Base-by-base conservation (phyloP, 139 green algal species). In the Asterochloris sp. region DNA sequence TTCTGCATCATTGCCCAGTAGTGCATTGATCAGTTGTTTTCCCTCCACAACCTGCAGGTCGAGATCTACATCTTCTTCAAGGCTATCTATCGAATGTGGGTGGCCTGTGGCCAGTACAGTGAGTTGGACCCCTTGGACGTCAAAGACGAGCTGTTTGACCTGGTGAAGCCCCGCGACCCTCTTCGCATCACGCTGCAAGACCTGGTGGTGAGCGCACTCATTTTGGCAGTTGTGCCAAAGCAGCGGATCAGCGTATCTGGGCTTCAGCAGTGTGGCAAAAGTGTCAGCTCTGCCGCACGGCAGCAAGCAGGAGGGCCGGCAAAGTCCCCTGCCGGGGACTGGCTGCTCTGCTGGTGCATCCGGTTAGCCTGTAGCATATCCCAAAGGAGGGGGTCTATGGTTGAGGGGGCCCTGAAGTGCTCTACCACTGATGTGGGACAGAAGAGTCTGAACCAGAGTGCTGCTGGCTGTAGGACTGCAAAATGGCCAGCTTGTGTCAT, bases 1-100 rank as follows among this genome's bases (percentile, higher is more conserved):
- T 54, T 54, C 38, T 54, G 38, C 38, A 54, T 6, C 38, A 54
- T 54, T 54, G 38, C 38, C 38, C 38, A 54, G 6, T 6, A 54
- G 38, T 54, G 38, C 38, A 54, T 54, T 54, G 2, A 54, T 54
- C 38, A 54, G 38, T 54, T 54, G 38, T 54, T 2, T 54, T 54
- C 38, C 38, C 38, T 54, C 38, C 38, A 54, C 38, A 54, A 54
- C 6, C 14, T 73, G 81, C 85, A 88, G 85, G 61, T 84, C 16
- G 89, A 92, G 69, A 61, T 93, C 12, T 87, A 91, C 83, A 90
- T 74, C 6, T 89, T 93, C 75, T 89, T 93, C 77, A 73, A 62
- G 9, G 86, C 88, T 29, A 78, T 93, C 23, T 73, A 88, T 29
- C 69, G 13, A 13, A 83, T 91, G 83, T 93, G 89, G 87, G 69